phyloP scores from a whole-genome alignment of 371 early-diverging fungal genomes.

The Syncephalastrum racemosum region DNA sequence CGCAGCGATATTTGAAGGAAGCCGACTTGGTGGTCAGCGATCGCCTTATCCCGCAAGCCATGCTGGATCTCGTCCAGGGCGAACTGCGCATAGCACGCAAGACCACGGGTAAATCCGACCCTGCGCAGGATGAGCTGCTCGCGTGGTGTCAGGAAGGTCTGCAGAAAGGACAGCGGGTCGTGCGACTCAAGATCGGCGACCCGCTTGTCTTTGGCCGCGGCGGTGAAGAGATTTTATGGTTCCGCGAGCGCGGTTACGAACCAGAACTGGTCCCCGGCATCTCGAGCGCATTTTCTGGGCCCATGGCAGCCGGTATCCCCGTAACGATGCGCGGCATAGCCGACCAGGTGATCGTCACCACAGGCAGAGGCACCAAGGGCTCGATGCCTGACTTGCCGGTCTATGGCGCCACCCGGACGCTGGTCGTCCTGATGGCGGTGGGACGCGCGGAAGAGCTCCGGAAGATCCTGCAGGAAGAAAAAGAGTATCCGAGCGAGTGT shows the following conservation, averaged over 20 bases:
- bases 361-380: slow-evolving; percentile 75
- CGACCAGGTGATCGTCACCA: slow-evolving; percentile 79
- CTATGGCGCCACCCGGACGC: slow-evolving; percentile 64
- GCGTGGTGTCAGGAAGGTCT: slow-evolving; percentile 72
- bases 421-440: slow-evolving; percentile 85
- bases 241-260: slow-evolving; percentile 68
- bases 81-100: slow-evolving; percentile 72
- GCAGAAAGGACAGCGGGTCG: slow-evolving; percentile 66
- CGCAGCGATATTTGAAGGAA: slow-evolving; percentile 54
- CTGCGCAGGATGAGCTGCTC: slow-evolving; percentile 71
- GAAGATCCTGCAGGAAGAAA: slow-evolving; percentile 44
- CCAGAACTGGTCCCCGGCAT: slow-evolving; percentile 80
- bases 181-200: slow-evolving; percentile 89
- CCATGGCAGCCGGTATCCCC: slow-evolving; percentile 68
- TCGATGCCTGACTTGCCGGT: slow-evolving; percentile 73
- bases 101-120: slow-evolving; percentile 54
- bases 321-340: slow-evolving; percentile 77
- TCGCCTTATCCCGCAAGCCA: slow-evolving; percentile 68
- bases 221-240: slow-evolving; percentile 82
- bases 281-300: slow-evolving; percentile 75
- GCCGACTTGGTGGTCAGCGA: slow-evolving; percentile 87
- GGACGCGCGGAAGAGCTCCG: slow-evolving; percentile 65
- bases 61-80: slow-evolving; percentile 63
- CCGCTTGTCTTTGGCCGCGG: slow-evolving; percentile 93
- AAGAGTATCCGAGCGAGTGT: slow-evolving; percentile 58